These are phyloP conservation scores for Hyaloscypha variabilis DNA, from an alignment of 495 filamentous ascomycete genomes.

Conservation along the genomic window DNA sequence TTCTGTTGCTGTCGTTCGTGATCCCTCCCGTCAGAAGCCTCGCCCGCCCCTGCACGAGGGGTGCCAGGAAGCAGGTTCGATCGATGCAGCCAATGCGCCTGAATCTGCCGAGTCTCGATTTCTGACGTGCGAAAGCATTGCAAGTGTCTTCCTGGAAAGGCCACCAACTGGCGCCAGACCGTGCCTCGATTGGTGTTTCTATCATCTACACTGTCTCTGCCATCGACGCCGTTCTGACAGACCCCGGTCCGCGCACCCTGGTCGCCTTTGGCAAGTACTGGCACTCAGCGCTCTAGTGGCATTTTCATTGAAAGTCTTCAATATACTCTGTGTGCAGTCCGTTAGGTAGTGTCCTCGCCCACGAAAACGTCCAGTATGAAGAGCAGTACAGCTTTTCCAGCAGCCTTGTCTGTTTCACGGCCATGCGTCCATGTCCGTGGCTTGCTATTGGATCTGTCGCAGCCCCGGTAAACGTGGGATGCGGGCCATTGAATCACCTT, in stretches of 20 bases:
- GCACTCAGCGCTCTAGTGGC: slow-evolving; percentile 27
- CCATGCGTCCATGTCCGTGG: slow-evolving; percentile 18
- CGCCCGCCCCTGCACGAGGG: slow-evolving; percentile 5
- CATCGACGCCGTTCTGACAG: slow-evolving; percentile 26
- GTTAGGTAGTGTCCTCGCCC: slow-evolving; percentile 15
- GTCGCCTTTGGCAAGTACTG: slow-evolving; percentile 27
- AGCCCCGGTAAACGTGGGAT: slow-evolving; percentile 25
- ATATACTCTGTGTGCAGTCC: slow-evolving; percentile 1
- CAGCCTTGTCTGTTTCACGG: slow-evolving; percentile 31
- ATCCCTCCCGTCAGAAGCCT: slow-evolving; percentile 25
- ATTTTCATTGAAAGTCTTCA: slow-evolving; percentile 19
- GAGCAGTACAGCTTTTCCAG: slow-evolving; percentile 17
- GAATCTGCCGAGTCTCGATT: slow-evolving; percentile 9
- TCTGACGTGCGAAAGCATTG: slow-evolving; percentile 27
- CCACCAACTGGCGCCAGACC: slow-evolving; percentile 21
- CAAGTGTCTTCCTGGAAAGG: slow-evolving; percentile 23
- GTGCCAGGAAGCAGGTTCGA: slow-evolving; percentile 26
- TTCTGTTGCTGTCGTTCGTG: slow-evolving; percentile 1
- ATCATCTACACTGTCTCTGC: slow-evolving; percentile 32
- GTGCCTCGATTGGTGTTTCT: slow-evolving; percentile 22
- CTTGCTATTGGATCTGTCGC: slow-evolving; percentile 27
- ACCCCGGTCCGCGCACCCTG: slow-evolving; percentile 28
- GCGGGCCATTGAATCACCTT: slow-evolving; percentile 17
- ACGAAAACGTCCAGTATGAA: slow-evolving; percentile 17
- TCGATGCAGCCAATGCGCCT: slow-evolving; percentile 27